Evolutionary conservation across 1,139 yeast species (phyloP).

Genomic region (Candida labiduridarum): DNA sequence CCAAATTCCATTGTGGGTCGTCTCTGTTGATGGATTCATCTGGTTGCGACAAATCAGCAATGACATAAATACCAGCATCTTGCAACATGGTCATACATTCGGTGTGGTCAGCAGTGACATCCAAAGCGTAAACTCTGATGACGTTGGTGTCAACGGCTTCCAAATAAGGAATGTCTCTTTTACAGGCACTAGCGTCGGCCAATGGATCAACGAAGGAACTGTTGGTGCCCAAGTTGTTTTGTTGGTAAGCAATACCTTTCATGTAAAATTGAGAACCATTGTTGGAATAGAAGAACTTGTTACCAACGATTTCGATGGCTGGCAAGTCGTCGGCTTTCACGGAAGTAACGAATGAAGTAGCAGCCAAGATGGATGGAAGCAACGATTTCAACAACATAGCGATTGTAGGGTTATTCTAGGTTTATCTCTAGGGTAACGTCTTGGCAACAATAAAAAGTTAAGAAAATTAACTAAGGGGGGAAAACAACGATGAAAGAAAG

Average conservation of each 20-base stretch:
- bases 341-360: constrained; percentile 16
- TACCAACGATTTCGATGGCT: constrained; percentile 46
- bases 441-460: constrained; percentile 1
- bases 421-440: background rate
- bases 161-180: constrained; percentile 78
- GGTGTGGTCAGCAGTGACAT: constrained; percentile 63
- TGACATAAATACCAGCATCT: constrained; percentile 78
- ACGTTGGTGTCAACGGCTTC: constrained; percentile 64
- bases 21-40: constrained; percentile 61
- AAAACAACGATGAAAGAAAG: constrained; percentile 3
- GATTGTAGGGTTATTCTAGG: constrained; percentile 5
- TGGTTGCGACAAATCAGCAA: constrained; percentile 77
- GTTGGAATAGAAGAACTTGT: constrained; percentile 46
- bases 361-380: constrained; percentile 30
- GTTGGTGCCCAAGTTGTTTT: constrained; percentile 42
- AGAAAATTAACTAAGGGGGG: constrained; percentile 1
- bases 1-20: constrained; percentile 63
- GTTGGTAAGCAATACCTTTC: constrained; percentile 52
- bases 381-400: constrained; percentile 46
- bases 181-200: constrained; percentile 69
- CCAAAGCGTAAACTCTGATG: constrained; percentile 74
- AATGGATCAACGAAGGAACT: constrained; percentile 68
- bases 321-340: constrained; percentile 25
- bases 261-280: constrained; percentile 49
- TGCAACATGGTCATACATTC: constrained; percentile 66